Evolutionary conservation across 2,329 filamentous ascomycete genomes (phyloP), one percentile per base, ranked within the genome.

Genomic region (Pyrenophora tritici-repentis): DNA sequence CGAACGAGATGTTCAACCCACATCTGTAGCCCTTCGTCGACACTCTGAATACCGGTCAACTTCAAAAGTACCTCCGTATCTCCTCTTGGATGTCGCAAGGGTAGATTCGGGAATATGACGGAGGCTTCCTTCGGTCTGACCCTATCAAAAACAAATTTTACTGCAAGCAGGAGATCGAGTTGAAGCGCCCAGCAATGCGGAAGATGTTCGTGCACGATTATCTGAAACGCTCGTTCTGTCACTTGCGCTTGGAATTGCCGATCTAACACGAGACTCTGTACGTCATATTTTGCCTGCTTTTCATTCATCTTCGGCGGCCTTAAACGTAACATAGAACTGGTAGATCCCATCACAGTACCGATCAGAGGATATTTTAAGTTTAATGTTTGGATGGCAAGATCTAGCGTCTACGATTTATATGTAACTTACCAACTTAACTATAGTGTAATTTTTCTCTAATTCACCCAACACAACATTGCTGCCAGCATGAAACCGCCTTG

Each of bases 51-150:
- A 8, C 16, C 44, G 1, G 43, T 35, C 9, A 53, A 40, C 13
- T 33, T 31, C 2, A 53, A 44, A 3, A 53, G 29, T 1, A 24
- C 44, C 14, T 43, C 8, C 2, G 16, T 41, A 20, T 53, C 50
- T 37, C 34, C 4, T 4, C 33, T 36, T 2, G 31, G 39, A 29
- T 48, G 33, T n/a, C 40, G 40, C 1, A 53, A 35, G 14, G 29
- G 39, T 41, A 13, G 20, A 41, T 48, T 53, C 14, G 35, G 50
- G 20, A 53, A 48, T 3, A 53, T 12, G n/a, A 53, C 35, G 14
- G 6, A 40, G n/a, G 35, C 44, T 32, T 36, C 17, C 36, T 34
- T 47, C 3, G 31, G 43, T 7, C 14, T 53, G 3, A 53, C 16
- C 4, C 16, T 12, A 38, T 53, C 40, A 13, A 53, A 44, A 4